Conservation (phyloP, 331 rosid species). For the Arachis monticola region DNA sequence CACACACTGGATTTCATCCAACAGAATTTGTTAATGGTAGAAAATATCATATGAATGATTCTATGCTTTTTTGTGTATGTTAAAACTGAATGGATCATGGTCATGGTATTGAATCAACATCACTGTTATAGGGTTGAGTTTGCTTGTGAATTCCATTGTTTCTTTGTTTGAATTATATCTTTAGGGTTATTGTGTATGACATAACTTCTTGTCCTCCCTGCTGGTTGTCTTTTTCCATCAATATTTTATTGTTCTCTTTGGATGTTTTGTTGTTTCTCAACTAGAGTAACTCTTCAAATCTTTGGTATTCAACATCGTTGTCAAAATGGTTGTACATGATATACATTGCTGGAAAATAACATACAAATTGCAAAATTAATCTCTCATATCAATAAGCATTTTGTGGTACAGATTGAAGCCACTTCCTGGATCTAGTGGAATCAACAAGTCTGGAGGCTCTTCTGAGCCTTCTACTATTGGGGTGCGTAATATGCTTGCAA, state of each 20-base stretch:
- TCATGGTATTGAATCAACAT: conserved; percentile 30
- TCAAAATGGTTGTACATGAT: conserved; percentile 17
- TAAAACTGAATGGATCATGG: conserved; percentile 23
- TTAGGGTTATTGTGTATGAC: conserved; percentile 25
- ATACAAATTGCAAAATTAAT: conserved; percentile 15
- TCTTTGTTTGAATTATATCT: conserved; percentile 15
- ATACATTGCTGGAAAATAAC: conserved; percentile 33
- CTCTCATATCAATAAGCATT: conserved; percentile 24
- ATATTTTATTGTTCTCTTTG: conserved; percentile 23
- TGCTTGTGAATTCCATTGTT: conserved; percentile 1
- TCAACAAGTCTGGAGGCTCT: conserved; percentile 67
- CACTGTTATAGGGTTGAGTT: conserved; percentile 9
- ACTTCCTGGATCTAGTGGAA: conserved; percentile 63
- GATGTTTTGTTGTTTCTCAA: conserved; percentile 27
- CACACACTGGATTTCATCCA: conserved; percentile 1
- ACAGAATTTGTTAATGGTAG: conserved; percentile 18
- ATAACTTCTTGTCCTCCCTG: conserved; percentile 2
- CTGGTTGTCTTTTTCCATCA: conserved; percentile 2
- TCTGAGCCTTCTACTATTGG: conserved; percentile 62
- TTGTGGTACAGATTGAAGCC: conserved; percentile 66
- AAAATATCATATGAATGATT: conserved; percentile 29
- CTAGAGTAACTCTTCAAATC: conserved; percentile 26
- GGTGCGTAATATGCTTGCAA: conserved; percentile 49
- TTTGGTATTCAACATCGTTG: conserved; percentile 26
- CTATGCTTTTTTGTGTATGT: conserved; percentile 12